phyloP scores from a whole-genome alignment of 345 rosid genomes.

The Salix viminalis region DNA sequence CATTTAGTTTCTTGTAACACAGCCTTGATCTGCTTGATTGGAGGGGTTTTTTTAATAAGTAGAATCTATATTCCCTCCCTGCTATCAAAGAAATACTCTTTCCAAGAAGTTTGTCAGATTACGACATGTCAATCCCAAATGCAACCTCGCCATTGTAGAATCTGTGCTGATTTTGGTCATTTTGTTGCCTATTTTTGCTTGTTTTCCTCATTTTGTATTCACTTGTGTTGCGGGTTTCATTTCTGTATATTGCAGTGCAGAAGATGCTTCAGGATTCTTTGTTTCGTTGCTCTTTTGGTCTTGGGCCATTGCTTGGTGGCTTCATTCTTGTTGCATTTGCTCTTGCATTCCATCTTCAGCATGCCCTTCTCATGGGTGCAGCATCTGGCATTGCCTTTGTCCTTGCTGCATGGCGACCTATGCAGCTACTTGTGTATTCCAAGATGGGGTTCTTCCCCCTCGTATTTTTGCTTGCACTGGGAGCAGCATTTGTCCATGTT shows the following conservation, averaged over 20 bases:
- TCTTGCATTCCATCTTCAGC: slow-evolving; percentile 70
- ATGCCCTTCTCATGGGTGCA: slow-evolving; percentile 88
- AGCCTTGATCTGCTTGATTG: neutral
- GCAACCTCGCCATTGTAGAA: neutral
- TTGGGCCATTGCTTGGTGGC: slow-evolving; percentile 94
- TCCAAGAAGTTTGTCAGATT: neutral
- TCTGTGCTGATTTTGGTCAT: neutral
- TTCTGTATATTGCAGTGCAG: slow-evolving; percentile 59
- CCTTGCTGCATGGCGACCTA: slow-evolving; percentile 88
- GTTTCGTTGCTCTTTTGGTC: slow-evolving; percentile 96
- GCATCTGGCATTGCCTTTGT: slow-evolving; percentile 94
- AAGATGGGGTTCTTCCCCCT: slow-evolving; percentile 78
- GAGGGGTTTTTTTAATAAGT: neutral
- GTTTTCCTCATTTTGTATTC: neutral
- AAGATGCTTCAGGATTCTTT: slow-evolving; percentile 96
- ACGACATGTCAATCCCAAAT: neutral
- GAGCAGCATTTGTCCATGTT: slow-evolving; percentile 60
- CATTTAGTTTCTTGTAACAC: neutral
- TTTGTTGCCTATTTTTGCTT: neutral
- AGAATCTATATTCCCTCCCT: neutral
- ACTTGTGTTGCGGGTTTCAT: slow-evolving; percentile 7
- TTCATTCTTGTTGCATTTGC: slow-evolving; percentile 68
- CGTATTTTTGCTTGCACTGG: slow-evolving; percentile 43
- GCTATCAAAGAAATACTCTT: neutral
- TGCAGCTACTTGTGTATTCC: slow-evolving; percentile 64